Percentiles rank a stretch among this genome's conserved stretches.
These are phyloP conservation scores for Flagelloscypha sp. DNA, from an alignment of 768 basidiomycete species.

Conservation along the genomic window DNA sequence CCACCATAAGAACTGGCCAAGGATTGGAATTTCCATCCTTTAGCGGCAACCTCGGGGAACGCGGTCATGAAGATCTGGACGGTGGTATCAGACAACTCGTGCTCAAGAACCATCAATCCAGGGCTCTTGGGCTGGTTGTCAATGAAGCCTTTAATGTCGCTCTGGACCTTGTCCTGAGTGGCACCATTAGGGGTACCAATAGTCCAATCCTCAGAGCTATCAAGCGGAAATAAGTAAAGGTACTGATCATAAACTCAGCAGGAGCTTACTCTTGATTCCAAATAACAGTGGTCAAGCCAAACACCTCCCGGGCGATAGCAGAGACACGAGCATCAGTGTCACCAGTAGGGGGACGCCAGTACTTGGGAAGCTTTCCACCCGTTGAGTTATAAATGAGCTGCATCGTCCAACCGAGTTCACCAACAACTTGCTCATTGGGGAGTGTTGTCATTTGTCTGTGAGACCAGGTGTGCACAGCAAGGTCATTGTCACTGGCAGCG, in stretches of 20 bases:
- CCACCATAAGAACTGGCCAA: constrained; percentile 31
- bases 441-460: constrained; percentile 80
- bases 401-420: constrained; percentile 72
- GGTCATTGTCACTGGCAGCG: constrained; percentile 36
- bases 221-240: background rate
- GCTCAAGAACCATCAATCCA: constrained; percentile 79
- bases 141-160: background rate
- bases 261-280: constrained; percentile 90
- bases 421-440: constrained; percentile 59
- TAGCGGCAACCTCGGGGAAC: constrained; percentile 52
- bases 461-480: constrained; percentile 57
- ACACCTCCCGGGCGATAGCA: constrained; percentile 80
- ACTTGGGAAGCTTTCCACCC: constrained; percentile 59
- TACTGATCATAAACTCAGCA: too few relatives aligned
- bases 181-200: too few relatives aligned
- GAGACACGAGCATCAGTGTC: constrained; percentile 78
- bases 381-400: constrained; percentile 73
- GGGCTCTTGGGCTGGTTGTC: constrained; percentile 45
- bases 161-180: too few relatives aligned
- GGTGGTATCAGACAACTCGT: constrained; percentile 59
- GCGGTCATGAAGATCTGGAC: constrained; percentile 60
- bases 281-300: constrained; percentile 74
- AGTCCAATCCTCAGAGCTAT: too few relatives aligned
- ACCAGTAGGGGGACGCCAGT: constrained; percentile 87
- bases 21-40: constrained; percentile 65